Conservation (phyloP, 2,329 filamentous ascomycete genomes). For the Epichloe hybrida region DNA sequence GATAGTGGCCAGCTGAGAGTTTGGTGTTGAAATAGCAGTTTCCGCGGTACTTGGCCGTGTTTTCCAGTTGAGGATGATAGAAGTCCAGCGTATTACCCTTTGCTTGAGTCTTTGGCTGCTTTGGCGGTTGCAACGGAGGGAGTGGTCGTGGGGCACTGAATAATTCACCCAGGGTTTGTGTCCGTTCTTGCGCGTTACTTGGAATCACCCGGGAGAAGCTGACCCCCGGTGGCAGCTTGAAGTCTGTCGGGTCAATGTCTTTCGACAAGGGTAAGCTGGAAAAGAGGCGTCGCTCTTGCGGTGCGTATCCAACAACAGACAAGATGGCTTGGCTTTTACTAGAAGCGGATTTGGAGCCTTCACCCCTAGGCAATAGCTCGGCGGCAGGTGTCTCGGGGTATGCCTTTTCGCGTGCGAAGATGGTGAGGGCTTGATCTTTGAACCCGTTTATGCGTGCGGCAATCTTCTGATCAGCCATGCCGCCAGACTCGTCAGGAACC, state of each 20-base stretch:
- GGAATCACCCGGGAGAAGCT: slow-evolving; percentile 28
- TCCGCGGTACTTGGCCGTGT: slow-evolving; percentile 39
- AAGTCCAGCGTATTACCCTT: slow-evolving; percentile 44
- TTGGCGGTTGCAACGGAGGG: slow-evolving; percentile 55
- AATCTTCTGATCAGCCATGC: slow-evolving; percentile 19
- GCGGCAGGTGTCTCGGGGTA: slow-evolving; percentile 28
- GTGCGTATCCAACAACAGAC: slow-evolving; percentile 63
- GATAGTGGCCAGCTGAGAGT: slow-evolving; percentile 54
- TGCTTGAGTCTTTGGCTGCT: slow-evolving; percentile 55
- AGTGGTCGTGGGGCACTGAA: slow-evolving; percentile 57
- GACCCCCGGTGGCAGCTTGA: slow-evolving; percentile 60
- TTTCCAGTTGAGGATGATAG: slow-evolving; percentile 39
- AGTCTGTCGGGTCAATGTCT: slow-evolving; percentile 20
- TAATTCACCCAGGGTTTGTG: slow-evolving; percentile 56
- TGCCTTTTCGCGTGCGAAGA: slow-evolving; percentile 47
- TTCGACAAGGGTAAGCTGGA: slow-evolving; percentile 53
- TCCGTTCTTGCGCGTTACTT: slow-evolving; percentile 29
- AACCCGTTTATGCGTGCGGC: slow-evolving; percentile 39
- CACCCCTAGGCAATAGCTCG: slow-evolving; percentile 26
- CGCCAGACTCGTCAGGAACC: slow-evolving; percentile 17
- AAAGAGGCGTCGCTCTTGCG: slow-evolving; percentile 65
- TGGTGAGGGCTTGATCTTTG: slow-evolving; percentile 46
- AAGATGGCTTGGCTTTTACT: slow-evolving; percentile 45
- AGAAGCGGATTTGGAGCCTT: slow-evolving; percentile 24
- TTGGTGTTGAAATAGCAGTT: slow-evolving; percentile 54